These are phyloP conservation scores for Trametes meyenii DNA, from an alignment of 768 basidiomycete genomes.

Conservation along the genomic window DNA sequence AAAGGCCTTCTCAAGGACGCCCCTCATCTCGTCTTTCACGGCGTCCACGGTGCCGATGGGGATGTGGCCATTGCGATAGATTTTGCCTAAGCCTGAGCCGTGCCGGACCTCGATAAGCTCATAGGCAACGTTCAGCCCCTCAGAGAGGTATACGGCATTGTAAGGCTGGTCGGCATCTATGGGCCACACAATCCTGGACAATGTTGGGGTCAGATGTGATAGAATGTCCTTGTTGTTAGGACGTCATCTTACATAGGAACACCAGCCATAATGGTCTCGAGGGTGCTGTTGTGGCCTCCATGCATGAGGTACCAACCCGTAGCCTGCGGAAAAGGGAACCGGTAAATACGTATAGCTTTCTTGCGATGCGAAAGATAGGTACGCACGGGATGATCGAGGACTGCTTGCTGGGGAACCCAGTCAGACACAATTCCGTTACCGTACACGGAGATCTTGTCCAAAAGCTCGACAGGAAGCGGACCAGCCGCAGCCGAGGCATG, in stretches of 20 bases:
- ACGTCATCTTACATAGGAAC: constrained; percentile 2
- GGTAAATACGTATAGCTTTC: neutral
- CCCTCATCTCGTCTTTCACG: constrained; percentile 21
- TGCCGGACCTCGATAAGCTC: constrained; percentile 31
- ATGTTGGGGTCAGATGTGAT: neutral
- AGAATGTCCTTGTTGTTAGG: neutral
- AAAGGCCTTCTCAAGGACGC: constrained; percentile 24
- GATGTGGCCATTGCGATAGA: constrained; percentile 16
- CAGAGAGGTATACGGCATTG: constrained; percentile 26
- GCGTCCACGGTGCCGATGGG: constrained; percentile 30
- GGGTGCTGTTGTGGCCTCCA: constrained; percentile 8
- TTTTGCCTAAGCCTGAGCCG: constrained; percentile 17
- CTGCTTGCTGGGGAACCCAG: constrained; percentile 8
- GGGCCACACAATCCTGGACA: constrained; percentile 21
- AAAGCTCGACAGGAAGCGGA: neutral
- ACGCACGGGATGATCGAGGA: constrained; percentile 2
- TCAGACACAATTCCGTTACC: neutral
- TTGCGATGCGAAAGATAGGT: neutral
- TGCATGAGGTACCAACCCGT: constrained; percentile 13
- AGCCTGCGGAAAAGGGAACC: neutral
- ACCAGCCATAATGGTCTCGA: neutral
- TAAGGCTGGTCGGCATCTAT: constrained; percentile 29
- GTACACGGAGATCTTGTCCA: neutral
- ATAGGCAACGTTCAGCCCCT: constrained; percentile 28
- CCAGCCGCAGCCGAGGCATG: neutral